Percentiles rank a stretch among this genome's conserved stretches.
Conservation (phyloP, 768 basidiomycete genomes). For the Sarcodon aspratus region DNA sequence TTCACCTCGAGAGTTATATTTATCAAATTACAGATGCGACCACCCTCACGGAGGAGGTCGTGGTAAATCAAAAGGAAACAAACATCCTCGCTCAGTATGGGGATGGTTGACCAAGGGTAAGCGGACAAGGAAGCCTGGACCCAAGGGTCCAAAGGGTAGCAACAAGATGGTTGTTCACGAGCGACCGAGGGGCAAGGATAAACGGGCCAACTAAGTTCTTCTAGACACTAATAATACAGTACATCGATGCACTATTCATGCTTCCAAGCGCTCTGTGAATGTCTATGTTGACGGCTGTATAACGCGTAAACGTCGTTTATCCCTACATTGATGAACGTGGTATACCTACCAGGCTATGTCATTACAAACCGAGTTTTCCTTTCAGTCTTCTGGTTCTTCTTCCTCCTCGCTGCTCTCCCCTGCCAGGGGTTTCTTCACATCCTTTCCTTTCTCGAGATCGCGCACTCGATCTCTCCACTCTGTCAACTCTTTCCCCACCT, state of each 20-base stretch:
- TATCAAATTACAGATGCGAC: slow-evolving; percentile 43
- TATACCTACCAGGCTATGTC: not conserved
- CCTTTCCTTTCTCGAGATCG: slow-evolving; percentile 49
- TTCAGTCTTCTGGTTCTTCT: slow-evolving; percentile 24
- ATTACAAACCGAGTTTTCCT: not conserved
- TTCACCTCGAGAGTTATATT: slow-evolving; percentile 1
- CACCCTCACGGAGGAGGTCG: slow-evolving; percentile 98
- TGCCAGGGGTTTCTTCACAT: slow-evolving; percentile 28
- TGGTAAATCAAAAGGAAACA: slow-evolving; percentile 95
- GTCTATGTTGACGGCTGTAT: slow-evolving; percentile 2
- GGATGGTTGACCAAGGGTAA: slow-evolving; percentile 90
- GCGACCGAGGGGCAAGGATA: slow-evolving; percentile 64
- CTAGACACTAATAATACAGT: not conserved
- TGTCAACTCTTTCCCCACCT: slow-evolving; percentile 59
- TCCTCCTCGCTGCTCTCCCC: slow-evolving; percentile 33
- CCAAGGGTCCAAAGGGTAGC: slow-evolving; percentile 80
- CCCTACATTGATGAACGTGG: not conserved
- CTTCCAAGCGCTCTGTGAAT: not conserved
- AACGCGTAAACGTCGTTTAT: not conserved
- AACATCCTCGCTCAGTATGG: slow-evolving; percentile 86
- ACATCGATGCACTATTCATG: slow-evolving; percentile 2
- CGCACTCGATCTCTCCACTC: slow-evolving; percentile 68
- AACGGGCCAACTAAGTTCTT: slow-evolving; percentile 14
- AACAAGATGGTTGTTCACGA: slow-evolving; percentile 87
- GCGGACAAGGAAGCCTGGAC: slow-evolving; percentile 86